Percentiles rank a stretch among this genome's conserved stretches.
These are phyloP conservation scores for Alternaria angustiovoidea DNA, from an alignment of 2,329 filamentous ascomycete genomes.

Conservation along the genomic window DNA sequence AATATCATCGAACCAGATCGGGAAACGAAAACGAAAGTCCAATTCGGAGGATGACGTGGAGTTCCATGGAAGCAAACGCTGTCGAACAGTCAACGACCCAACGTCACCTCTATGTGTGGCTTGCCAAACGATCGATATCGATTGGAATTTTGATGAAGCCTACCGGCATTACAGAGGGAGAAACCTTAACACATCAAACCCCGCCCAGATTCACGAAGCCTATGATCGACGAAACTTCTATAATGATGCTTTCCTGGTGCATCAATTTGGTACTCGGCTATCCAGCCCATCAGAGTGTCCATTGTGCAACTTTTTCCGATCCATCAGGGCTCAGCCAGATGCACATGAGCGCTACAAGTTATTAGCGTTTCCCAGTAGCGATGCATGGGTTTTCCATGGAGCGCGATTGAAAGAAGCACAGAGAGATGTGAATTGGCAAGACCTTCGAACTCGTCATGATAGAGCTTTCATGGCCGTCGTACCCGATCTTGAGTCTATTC, in stretches of 20 bases:
- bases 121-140: conserved; percentile 11
- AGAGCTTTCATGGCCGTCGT: conserved; percentile 23
- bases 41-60: neutral
- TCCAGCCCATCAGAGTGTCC: conserved; percentile 1
- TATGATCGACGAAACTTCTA: conserved; percentile 5
- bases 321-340: conserved; percentile 11
- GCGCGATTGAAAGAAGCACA: neutral
- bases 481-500: conserved; percentile 14
- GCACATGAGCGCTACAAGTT: conserved; percentile 17
- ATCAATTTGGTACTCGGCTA: conserved; percentile 5
- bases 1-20: neutral
- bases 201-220: neutral
- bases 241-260: conserved; percentile 5
- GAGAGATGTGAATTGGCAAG: neutral
- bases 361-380: conserved; percentile 20
- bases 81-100: neutral
- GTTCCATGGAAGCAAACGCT: neutral
- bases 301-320: conserved; percentile 12
- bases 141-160: conserved; percentile 7
- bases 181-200: neutral
- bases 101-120: conserved; percentile 3
- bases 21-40: neutral
- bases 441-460: conserved; percentile 1
- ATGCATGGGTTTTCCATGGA: conserved; percentile 18
- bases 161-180: neutral